These are phyloP conservation scores for Schizopora paradoxa DNA, from an alignment of 1,284 basidiomycete species.

Conservation along the genomic window DNA sequence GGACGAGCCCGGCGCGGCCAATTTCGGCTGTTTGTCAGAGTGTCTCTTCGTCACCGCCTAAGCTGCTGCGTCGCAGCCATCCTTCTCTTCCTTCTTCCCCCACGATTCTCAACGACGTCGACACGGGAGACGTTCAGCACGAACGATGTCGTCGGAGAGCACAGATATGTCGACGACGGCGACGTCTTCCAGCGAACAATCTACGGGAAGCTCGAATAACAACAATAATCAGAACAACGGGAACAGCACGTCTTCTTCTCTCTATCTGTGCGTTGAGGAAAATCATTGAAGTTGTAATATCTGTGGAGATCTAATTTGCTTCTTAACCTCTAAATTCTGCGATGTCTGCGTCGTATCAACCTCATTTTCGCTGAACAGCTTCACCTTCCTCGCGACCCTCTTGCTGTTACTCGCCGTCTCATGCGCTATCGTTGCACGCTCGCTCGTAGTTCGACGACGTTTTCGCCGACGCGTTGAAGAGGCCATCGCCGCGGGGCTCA, in stretches of 20 bases:
- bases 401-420: conserved; percentile 30
- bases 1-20: too few species aligned
- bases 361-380: conserved; percentile 31
- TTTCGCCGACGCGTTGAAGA: conserved; percentile 31
- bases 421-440: conserved; percentile 32
- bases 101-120: not conserved
- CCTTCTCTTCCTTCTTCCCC: not conserved
- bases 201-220: not conserved
- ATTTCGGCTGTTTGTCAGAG: too few species aligned
- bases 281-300: too few species aligned
- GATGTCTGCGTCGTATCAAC: too few species aligned
- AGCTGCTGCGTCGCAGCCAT: too few species aligned
- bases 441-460: conserved; percentile 29
- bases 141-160: too few species aligned
- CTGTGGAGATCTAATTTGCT: too few species aligned
- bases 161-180: not conserved
- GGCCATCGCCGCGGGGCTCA: conserved; percentile 33
- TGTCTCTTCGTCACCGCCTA: too few species aligned
- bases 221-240: not conserved
- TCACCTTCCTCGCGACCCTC: conserved; percentile 29
- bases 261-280: conserved; percentile 16
- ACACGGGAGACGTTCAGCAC: not conserved
- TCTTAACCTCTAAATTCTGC: too few species aligned
- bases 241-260: conserved; percentile 10
- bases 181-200: not conserved